Evolutionary conservation across 2,329 filamentous ascomycete species (phyloP).

Genomic region (Cladosporium sp.): DNA sequence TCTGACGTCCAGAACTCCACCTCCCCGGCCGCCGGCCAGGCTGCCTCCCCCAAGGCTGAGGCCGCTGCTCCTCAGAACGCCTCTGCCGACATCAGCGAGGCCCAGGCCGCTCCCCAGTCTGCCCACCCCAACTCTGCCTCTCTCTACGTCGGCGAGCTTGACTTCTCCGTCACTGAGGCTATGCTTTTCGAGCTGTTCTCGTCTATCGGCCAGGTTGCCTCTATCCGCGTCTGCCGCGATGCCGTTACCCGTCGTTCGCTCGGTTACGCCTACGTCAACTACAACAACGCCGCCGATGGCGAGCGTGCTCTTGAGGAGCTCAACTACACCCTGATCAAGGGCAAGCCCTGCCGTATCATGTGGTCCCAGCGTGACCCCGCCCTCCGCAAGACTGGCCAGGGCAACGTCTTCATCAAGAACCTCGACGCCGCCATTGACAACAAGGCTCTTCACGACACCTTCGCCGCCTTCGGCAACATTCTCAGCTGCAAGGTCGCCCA

Average conservation of each 20-base stretch:
- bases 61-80: conserved; percentile 59
- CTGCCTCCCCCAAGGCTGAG: conserved; percentile 61
- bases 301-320: conserved; percentile 98
- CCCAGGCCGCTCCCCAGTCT: conserved; percentile 65
- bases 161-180: conserved; percentile 95
- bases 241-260: conserved; percentile 97
- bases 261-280: conserved; percentile 99
- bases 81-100: conserved; percentile 60
- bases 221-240: conserved; percentile 98
- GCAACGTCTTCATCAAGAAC: conserved; percentile 99
- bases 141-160: conserved; percentile 97
- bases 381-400: conserved; percentile 97
- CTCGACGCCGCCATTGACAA: conserved; percentile 98
- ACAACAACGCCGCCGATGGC: conserved; percentile 93
- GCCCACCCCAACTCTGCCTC: conserved; percentile 87
- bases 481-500: conserved; percentile 99
- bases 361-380: conserved; percentile 99
- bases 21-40: conserved; percentile 64
- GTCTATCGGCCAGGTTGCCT: conserved; percentile 96
- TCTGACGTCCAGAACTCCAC: conserved; percentile 44
- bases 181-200: conserved; percentile 99
- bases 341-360: conserved; percentile 99
- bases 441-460: conserved; percentile 99
- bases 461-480: conserved; percentile 98
- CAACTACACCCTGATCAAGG: conserved; percentile 99